phyloP scores from a whole-genome alignment of 2,329 filamentous ascomycete species.

The Trematosphaeria pertusa region DNA sequence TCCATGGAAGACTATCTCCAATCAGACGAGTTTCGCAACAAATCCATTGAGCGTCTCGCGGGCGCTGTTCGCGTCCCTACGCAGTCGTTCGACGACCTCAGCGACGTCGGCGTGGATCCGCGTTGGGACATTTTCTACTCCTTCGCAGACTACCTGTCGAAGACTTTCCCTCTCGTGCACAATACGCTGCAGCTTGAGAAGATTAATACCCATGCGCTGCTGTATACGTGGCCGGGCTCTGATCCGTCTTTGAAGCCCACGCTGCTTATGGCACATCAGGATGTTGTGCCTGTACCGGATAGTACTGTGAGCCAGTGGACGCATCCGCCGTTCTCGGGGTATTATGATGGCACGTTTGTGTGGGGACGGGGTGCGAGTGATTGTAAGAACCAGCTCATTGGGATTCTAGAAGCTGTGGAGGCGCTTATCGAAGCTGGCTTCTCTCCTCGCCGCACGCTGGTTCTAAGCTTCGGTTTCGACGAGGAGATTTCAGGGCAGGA shows the following conservation, averaged over 20 bases:
- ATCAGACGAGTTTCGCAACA: conserved; percentile 36
- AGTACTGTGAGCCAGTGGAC: conserved; percentile 64
- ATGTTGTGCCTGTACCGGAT: conserved; percentile 65
- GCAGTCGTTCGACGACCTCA: conserved; percentile 63
- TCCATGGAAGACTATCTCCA: conserved; percentile 35
- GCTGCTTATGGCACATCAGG: conserved; percentile 69
- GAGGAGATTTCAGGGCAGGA: conserved; percentile 64
- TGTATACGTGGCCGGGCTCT: conserved; percentile 65
- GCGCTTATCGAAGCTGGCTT: conserved; percentile 61
- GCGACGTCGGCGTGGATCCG: conserved; percentile 61
- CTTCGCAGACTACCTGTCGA: conserved; percentile 53
- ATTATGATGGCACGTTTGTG: conserved; percentile 63
- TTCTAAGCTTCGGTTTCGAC: conserved; percentile 69
- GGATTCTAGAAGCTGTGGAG: conserved; percentile 62
- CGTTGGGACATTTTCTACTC: conserved; percentile 66
- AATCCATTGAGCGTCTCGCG: conserved; percentile 48
- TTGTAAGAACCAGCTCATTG: conserved; percentile 68
- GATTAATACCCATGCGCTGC: conserved; percentile 65
- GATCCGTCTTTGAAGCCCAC: conserved; percentile 60
- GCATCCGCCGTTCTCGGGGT: conserved; percentile 65
- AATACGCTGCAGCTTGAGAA: conserved; percentile 58
- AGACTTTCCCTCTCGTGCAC: conserved; percentile 47
- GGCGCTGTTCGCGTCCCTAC: conserved; percentile 63
- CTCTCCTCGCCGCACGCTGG: conserved; percentile 61
- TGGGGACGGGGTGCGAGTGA: conserved; percentile 69